Conservation (phyloP, 768 basidiomycete species). For the Trametes sanguinea region DNA sequence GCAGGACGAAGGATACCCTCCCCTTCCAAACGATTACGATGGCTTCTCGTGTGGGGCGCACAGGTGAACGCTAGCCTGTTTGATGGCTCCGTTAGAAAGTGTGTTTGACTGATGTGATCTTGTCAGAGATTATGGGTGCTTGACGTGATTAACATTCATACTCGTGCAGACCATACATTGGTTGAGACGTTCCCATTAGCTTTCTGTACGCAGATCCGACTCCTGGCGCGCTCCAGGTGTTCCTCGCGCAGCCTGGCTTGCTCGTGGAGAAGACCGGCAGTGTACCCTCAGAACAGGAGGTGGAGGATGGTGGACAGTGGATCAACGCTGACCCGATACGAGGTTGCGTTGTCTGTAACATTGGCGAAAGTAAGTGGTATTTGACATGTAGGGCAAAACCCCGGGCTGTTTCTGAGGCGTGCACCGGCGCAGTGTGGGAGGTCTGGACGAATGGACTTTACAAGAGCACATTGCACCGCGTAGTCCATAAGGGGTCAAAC, state of each 20-base stretch:
- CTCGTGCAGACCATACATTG: neutral
- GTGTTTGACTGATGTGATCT: neutral
- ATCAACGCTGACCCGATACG: slow-evolving; percentile 83
- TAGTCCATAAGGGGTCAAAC: slow-evolving; percentile 73
- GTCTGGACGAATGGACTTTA: slow-evolving; percentile 89
- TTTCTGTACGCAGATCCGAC: slow-evolving; percentile 86
- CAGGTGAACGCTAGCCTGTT: slow-evolving; percentile 49
- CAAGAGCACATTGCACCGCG: slow-evolving; percentile 86
- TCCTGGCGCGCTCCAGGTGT: slow-evolving; percentile 80
- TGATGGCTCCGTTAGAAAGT: too few relatives aligned
- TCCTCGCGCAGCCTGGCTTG: slow-evolving; percentile 48
- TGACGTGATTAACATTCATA: slow-evolving; percentile 56
- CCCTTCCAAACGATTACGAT: slow-evolving; percentile 74
- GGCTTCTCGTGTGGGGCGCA: slow-evolving; percentile 92
- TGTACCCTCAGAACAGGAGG: slow-evolving; percentile 48
- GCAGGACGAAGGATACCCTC: slow-evolving; percentile 70
- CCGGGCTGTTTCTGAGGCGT: neutral
- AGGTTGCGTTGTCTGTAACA: slow-evolving; percentile 86
- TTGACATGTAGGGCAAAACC: neutral
- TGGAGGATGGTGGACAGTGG: slow-evolving; percentile 66
- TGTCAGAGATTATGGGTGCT: slow-evolving; percentile 83
- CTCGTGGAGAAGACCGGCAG: slow-evolving; percentile 26
- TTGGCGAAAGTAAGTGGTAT: slow-evolving; percentile 76
- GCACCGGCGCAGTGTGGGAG: slow-evolving; percentile 75
- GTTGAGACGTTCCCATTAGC: slow-evolving; percentile 40